phyloP scores from a whole-genome alignment of 441 rosid species.

The Melastoma candidum region DNA sequence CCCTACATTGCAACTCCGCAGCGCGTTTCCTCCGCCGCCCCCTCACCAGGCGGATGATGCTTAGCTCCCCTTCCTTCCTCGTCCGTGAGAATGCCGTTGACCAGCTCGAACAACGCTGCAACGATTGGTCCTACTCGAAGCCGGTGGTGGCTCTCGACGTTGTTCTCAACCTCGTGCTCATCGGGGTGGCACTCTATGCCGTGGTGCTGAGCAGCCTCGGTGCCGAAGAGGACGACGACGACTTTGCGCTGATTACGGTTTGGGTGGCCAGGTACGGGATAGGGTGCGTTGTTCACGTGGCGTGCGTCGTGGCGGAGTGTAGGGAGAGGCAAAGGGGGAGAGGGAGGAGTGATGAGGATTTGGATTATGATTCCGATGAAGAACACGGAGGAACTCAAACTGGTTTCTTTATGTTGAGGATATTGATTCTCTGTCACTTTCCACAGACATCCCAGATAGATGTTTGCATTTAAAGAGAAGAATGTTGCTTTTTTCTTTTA shows the following conservation, averaged over 20 bases:
- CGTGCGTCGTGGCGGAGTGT: constrained; percentile 38
- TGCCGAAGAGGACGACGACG: constrained; percentile 24
- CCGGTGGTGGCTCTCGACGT: constrained; percentile 47
- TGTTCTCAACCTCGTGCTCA: constrained; percentile 44
- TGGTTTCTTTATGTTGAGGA: not conserved
- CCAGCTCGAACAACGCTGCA: constrained; percentile 58
- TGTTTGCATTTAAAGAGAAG: no score
- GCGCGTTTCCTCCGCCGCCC: constrained; percentile 53
- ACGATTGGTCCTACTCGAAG: constrained; percentile 55
- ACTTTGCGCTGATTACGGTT: constrained; percentile 45
- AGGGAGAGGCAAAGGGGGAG: constrained; percentile 25
- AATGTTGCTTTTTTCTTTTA: no score
- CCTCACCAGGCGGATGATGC: constrained; percentile 57
- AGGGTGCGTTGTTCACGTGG: constrained; percentile 50
- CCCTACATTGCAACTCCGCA: constrained; percentile 41
- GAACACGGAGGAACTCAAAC: constrained; percentile 21
- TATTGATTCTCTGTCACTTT: no score
- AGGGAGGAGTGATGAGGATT: constrained; percentile 9
- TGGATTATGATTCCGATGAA: not conserved
- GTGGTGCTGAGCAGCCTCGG: constrained; percentile 33
- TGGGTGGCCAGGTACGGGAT: constrained; percentile 45
- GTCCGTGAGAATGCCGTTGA: constrained; percentile 62
- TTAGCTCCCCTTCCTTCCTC: constrained; percentile 49
- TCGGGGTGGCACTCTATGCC: constrained; percentile 30
- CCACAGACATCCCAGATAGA: no score